Conservation (phyloP, 2,329 filamentous ascomycete species). For the Lachnellula hyalina region DNA sequence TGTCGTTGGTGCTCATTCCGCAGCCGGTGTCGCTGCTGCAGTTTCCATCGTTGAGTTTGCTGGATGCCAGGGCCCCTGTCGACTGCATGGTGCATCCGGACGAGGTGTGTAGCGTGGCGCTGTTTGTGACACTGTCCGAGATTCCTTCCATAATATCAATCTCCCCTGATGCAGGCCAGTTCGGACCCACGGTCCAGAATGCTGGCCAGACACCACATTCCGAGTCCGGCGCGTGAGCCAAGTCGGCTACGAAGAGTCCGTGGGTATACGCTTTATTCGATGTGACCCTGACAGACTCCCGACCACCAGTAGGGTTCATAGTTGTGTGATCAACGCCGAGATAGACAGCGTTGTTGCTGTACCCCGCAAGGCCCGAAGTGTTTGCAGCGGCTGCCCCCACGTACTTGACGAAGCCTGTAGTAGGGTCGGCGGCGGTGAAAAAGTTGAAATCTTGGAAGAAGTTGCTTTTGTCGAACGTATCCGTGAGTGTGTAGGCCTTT, state of each 20-base stretch:
- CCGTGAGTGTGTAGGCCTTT: slow-evolving; percentile 37
- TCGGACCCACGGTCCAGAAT: slow-evolving; percentile 51
- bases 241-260: slow-evolving; percentile 53
- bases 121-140: slow-evolving; percentile 50
- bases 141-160: slow-evolving; percentile 80
- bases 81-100: slow-evolving; percentile 53
- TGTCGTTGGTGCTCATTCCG: slow-evolving; percentile 45
- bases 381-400: slow-evolving; percentile 54
- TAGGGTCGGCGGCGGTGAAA: slow-evolving; percentile 59
- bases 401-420: slow-evolving; percentile 69
- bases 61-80: slow-evolving; percentile 42
- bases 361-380: slow-evolving; percentile 41
- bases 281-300: slow-evolving; percentile 63
- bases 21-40: slow-evolving; percentile 60
- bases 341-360: slow-evolving; percentile 48
- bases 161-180: slow-evolving; percentile 67
- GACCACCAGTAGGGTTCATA: slow-evolving; percentile 50
- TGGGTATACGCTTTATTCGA: slow-evolving; percentile 49
- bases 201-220: slow-evolving; percentile 58
- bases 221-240: slow-evolving; percentile 53
- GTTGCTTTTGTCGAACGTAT: slow-evolving; percentile 39
- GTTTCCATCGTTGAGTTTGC: slow-evolving; percentile 43
- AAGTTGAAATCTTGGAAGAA: slow-evolving; percentile 49
- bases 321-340: slow-evolving; percentile 65
- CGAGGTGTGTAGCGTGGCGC: slow-evolving; percentile 64